These are phyloP conservation scores for Lactarius pseudohatsudake DNA, from an alignment of 768 basidiomycete species.

Conservation along the genomic window DNA sequence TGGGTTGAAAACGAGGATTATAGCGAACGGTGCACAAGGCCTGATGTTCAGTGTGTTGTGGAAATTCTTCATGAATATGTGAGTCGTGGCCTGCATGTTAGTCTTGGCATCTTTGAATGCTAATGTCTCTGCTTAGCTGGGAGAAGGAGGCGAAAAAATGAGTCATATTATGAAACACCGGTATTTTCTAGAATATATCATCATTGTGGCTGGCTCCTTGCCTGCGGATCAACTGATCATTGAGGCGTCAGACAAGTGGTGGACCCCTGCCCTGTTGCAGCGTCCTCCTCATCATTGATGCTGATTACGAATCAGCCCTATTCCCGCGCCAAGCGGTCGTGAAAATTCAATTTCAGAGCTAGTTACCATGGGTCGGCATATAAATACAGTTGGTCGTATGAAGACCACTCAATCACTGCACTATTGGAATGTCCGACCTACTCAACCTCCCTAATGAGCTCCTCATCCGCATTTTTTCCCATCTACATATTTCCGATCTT, in stretches of 20 bases:
- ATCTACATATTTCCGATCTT: not conserved
- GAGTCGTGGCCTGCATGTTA: constrained; percentile 33
- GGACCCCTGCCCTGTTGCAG: no score
- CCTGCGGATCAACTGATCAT: not conserved
- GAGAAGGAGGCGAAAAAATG: constrained; percentile 11
- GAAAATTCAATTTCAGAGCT: no score
- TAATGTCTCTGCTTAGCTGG: constrained; percentile 15
- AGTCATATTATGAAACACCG: not conserved
- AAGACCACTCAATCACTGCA: not conserved
- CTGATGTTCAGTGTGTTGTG: constrained; percentile 90
- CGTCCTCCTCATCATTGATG: not conserved
- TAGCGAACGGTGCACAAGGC: constrained; percentile 91
- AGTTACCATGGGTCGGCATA: not conserved
- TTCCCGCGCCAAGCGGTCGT: not conserved
- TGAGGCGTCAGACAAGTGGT: not conserved
- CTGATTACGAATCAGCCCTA: not conserved
- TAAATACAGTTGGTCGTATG: not conserved
- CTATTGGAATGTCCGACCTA: not conserved
- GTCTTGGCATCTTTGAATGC: not conserved
- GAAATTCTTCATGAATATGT: constrained; percentile 90
- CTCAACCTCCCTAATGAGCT: constrained; percentile 13
- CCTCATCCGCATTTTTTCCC: constrained; percentile 6
- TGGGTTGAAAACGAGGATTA: constrained; percentile 83
- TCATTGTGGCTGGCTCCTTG: not conserved
- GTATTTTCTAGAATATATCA: not conserved